Base-by-base conservation (phyloP, 2,329 filamentous ascomycete species). In the Colletotrichum chrysophilum region DNA sequence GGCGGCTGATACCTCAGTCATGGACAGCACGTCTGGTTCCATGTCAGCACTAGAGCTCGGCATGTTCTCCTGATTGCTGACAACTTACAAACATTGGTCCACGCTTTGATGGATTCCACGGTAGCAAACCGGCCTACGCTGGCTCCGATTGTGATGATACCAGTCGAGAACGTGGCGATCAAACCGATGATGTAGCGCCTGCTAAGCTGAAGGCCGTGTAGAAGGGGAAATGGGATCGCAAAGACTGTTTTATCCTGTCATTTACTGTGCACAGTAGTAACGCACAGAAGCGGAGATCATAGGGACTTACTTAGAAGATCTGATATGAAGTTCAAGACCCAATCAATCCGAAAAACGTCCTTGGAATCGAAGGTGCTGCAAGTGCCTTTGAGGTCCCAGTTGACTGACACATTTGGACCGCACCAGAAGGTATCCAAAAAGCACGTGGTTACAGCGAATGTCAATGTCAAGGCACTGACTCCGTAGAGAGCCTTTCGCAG, bases 351-450 rank as follows among this genome's bases (percentile, higher is more conserved):
- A 5, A 80, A 80, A 3, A 82, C 78, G 0, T 64, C 56, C 68
- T 79, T 82, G 1, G 81, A 82, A 18, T 78, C 78, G 43, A 79
- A 82, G 0, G 78, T 80, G 4, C 70, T 80, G 71, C 81, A 82
- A 3, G 58, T 62, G 4, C 79, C 78, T 4, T 82, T 66, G 1
- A 77, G 38, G 3, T 79, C 74, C 81, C 80, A 82, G 43, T 82
- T 82, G 12, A 82, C 74, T 0, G 81, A 61, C 4, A 81, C 80
- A 3, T 82, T 71, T 3, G 70, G 4, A 1, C 81, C 81, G n/a
- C 81, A 82, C 80, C 80, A 82, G n/a, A 82, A 82, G 0, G 81
- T 82, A 52, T 82, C 81, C 64, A 82, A 16, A 3, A 81, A 78
- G 13, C 74, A 79, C 5, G 81, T 82, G 1, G 79, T 78, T 0